Evolutionary conservation across 2,329 filamentous ascomycete genomes (phyloP), one percentile per base, ranked within the genome.

Genomic region (Ambrosiella xylebori): DNA sequence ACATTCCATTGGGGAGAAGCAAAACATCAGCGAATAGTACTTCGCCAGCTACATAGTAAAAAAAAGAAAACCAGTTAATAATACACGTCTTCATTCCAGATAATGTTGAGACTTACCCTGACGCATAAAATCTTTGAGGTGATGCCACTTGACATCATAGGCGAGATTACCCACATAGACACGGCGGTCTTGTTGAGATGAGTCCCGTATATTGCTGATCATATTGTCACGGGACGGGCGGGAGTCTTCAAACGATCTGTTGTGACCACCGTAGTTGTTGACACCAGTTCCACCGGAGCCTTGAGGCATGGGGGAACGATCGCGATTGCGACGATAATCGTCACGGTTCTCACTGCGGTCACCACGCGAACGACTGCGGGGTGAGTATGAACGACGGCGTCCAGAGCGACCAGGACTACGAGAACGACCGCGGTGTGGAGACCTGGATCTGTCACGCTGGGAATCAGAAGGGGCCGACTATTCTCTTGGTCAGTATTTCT

Each of bases 1-100:
- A 97, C 93, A 98, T 98, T 90, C 93, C 93, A 81, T 98, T 98
- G 70, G 93, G 93, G 85, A 98, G 89, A 74, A 95, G 80, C 75
- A 98, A 84, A 71, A 98, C 93, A 81, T 98, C 93, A 78, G 93
- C 93, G 77, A 95, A 98, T 77, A 97, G 83, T 73, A 98, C 93
- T 74, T 97, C 91, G 81, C 93, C 93, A 77, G 93, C 93, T 97
- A 74, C 60, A 68, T 41, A 27, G 9, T 13, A 27, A 51, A 36
- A 35, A 8, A 15, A 47, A 8, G 2, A 8, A 53, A 53, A 8
- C 27, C 8, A 12, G 35, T 36, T 38, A 15, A 39, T 11, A 36
- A 53, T 9, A 8, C 44, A 49, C 8, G 27, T n/a, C 27, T 49
- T 19, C 15, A 19, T 49, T 1, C 12, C 8, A 49, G 27, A 7